Conservation (phyloP, 768 basidiomycete species). For the Naganishia antarctica region DNA sequence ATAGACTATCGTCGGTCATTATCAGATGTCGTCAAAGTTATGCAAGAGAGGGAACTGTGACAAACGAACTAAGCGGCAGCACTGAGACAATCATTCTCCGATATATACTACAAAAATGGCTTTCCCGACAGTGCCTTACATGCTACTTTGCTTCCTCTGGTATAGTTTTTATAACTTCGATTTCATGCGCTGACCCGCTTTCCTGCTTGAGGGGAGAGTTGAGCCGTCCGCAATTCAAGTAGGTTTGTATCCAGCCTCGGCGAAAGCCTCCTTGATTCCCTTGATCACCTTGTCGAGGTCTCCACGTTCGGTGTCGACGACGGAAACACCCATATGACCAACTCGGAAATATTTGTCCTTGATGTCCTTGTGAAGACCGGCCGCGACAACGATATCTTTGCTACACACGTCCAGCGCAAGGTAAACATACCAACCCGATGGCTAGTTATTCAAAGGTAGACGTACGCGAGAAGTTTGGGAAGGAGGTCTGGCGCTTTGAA, state of each 20-base stretch:
- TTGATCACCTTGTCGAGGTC: slow-evolving; percentile 70
- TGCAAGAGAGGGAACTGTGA: no score
- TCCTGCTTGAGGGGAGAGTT: not conserved
- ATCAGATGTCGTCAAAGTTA: no score
- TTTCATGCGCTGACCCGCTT: not conserved
- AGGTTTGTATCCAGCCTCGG: slow-evolving; percentile 36
- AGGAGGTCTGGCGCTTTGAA: slow-evolving; percentile 70
- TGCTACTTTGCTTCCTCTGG: no score
- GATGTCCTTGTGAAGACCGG: slow-evolving; percentile 75
- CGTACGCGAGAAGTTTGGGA: slow-evolving; percentile 58
- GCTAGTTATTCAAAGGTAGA: not conserved
- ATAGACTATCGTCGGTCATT: no score
- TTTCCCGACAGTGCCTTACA: no score
- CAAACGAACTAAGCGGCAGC: no score
- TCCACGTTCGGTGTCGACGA: slow-evolving; percentile 62
- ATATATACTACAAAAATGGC: no score
- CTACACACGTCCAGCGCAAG: slow-evolving; percentile 39
- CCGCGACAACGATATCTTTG: slow-evolving; percentile 74
- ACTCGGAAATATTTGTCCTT: slow-evolving; percentile 89
- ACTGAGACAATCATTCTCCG: no score
- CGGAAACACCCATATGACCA: slow-evolving; percentile 91
- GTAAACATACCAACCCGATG: not conserved
- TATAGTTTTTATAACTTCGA: slow-evolving; percentile 1
- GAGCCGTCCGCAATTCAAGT: slow-evolving; percentile 12
- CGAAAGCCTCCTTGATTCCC: slow-evolving; percentile 55